Conservation (phyloP, 164 flowering plant genomes). For the Vitis amurensis region DNA sequence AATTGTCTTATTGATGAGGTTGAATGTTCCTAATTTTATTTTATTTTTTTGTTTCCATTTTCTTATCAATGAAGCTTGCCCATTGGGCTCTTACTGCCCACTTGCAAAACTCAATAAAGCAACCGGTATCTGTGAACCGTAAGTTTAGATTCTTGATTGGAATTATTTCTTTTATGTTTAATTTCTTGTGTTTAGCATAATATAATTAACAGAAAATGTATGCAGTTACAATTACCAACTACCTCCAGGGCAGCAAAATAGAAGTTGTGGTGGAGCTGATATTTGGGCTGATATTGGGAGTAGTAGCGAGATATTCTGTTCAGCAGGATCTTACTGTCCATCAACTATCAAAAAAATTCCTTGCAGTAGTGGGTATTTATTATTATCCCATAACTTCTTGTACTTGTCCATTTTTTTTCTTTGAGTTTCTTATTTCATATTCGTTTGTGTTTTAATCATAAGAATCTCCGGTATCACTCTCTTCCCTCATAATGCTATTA, state of each 20-base stretch:
- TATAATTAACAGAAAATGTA: constrained; percentile 27
- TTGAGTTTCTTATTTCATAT: background rate
- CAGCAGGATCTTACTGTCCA: constrained; percentile 94
- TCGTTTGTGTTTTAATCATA: no score
- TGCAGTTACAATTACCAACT: constrained; percentile 84
- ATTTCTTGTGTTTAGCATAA: constrained; percentile 16
- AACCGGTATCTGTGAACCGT: constrained; percentile 93
- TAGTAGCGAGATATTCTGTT: constrained; percentile 75
- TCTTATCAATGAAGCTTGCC: constrained; percentile 69
- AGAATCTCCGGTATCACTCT: no score
- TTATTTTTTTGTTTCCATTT: constrained; percentile 9
- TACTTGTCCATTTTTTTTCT: constrained; percentile 5
- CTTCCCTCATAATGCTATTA: no score
- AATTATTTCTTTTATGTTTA: background rate
- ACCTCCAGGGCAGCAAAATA: constrained; percentile 72
- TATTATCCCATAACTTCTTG: constrained; percentile 28
- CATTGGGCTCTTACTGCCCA: constrained; percentile 91
- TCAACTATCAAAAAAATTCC: constrained; percentile 52
- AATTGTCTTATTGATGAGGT: background rate
- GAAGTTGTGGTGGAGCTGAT: constrained; percentile 94
- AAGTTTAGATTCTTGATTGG: constrained; percentile 39
- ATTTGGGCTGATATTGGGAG: constrained; percentile 77
- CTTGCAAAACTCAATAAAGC: constrained; percentile 63
- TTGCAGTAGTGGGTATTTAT: constrained; percentile 81
- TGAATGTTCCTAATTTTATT: background rate